These are phyloP conservation scores for Oryza australiensis DNA, from an alignment of 176 grass and related monocot species.

Conservation along the genomic window DNA sequence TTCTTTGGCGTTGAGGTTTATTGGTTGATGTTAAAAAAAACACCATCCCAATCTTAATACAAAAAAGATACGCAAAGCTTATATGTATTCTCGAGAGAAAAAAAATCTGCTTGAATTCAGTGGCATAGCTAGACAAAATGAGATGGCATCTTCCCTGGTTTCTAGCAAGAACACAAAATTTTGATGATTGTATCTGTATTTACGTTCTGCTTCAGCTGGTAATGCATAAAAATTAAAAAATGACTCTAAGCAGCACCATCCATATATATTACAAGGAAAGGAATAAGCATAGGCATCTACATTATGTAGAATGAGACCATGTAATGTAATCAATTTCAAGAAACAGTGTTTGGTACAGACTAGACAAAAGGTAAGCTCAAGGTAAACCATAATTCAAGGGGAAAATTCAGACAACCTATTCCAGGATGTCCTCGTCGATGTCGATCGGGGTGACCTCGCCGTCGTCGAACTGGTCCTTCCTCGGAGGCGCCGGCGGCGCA, in stretches of 20 bases:
- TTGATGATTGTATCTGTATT: neutral
- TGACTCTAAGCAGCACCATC: neutral
- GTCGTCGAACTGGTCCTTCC: conserved; percentile 72
- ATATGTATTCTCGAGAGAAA: too few relatives aligned
- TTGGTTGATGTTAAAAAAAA: too few relatives aligned
- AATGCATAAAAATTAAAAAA: neutral
- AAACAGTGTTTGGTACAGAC: conserved; percentile 19
- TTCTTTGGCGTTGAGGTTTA: too few relatives aligned
- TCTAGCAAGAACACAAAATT: neutral
- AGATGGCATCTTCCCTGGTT: neutral
- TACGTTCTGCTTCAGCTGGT: neutral
- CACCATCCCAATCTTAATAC: too few relatives aligned
- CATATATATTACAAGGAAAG: neutral
- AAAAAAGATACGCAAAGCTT: too few relatives aligned
- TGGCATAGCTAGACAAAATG: neutral
- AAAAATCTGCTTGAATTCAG: neutral
- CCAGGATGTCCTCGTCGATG: conserved; percentile 67
- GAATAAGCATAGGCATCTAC: neutral
- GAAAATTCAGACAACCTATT: conserved; percentile 40
- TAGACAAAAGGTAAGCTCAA: conserved; percentile 6
- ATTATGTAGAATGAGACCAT: neutral
- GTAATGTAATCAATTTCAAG: conserved; percentile 21
- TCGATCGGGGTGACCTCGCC: conserved; percentile 58
- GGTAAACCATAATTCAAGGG: neutral
- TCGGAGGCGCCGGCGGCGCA: conserved; percentile 52